Percentiles rank a stretch among this genome's conserved stretches.
Conservation (phyloP, 495 filamentous ascomycete genomes). For the Antarctomyces pellizariae region DNA sequence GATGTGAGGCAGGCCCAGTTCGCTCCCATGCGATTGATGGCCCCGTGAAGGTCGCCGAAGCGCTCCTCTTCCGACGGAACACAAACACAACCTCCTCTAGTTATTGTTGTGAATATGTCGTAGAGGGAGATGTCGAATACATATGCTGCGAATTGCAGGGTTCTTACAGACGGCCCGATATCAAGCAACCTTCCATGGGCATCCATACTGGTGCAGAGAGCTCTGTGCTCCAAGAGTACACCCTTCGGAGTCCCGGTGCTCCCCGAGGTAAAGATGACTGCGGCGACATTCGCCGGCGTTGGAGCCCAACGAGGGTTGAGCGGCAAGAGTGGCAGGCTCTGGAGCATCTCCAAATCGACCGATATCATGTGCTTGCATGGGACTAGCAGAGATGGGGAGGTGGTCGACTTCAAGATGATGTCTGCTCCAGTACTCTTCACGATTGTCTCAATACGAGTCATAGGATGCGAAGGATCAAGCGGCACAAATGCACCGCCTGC, state of each 20-base stretch:
- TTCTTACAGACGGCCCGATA: too few species aligned
- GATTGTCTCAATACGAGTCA: constrained; percentile 26
- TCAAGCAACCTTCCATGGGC: too few species aligned
- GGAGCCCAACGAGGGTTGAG: too few species aligned
- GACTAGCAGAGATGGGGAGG: too few species aligned
- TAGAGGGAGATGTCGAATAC: constrained; percentile 27
- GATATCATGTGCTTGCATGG: too few species aligned
- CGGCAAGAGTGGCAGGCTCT: too few species aligned
- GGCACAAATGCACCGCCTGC: constrained; percentile 22
- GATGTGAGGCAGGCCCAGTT: constrained; percentile 27
- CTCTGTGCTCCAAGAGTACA: constrained; percentile 10
- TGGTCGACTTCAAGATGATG: too few species aligned
- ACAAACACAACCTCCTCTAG: constrained; percentile 36
- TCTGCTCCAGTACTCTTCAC: too few species aligned
- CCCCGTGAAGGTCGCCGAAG: constrained; percentile 22
- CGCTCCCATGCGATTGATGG: constrained; percentile 20
- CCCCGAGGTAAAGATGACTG: constrained; percentile 13
- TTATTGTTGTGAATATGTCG: constrained; percentile 25
- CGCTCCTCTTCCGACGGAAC: constrained; percentile 31
- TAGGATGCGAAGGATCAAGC: constrained; percentile 26
- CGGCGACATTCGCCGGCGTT: constrained; percentile 6
- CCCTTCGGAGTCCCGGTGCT: constrained; percentile 14
- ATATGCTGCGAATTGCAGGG: constrained; percentile 26
- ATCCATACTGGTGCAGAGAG: constrained; percentile 1
- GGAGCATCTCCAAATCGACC: too few species aligned